Conservation (phyloP, 163 green algal species). For the Picocystis sp. region DNA sequence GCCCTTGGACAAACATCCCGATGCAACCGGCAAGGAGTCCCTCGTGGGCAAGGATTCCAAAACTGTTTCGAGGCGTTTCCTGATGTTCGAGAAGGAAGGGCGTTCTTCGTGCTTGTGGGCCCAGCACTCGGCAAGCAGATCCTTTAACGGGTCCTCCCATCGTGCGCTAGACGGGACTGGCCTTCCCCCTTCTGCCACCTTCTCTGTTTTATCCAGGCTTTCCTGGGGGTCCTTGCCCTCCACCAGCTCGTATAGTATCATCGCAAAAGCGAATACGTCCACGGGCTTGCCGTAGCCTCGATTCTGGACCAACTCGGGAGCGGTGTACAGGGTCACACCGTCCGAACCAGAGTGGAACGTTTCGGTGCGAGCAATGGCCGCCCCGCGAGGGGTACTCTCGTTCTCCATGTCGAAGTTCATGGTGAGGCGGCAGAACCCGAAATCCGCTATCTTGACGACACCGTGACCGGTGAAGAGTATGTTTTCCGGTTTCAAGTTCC, state of each 20-base stretch:
- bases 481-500: slow-evolving; percentile 5
- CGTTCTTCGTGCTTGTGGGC: neutral
- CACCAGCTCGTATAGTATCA: slow-evolving; percentile 4
- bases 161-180: neutral
- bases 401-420: too few species aligned
- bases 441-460: slow-evolving; percentile 18
- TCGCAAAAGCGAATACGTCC: slow-evolving; percentile 3
- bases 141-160: neutral
- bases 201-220: neutral
- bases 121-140: slow-evolving; percentile 4
- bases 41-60: neutral
- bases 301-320: slow-evolving; percentile 1
- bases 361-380: too few species aligned
- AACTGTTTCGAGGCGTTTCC: slow-evolving; percentile 1
- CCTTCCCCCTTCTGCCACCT: neutral
- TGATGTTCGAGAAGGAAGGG: neutral
- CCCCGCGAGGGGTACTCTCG: too few species aligned
- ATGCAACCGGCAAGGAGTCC: too few species aligned
- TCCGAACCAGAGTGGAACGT: too few species aligned
- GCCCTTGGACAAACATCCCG: too few species aligned
- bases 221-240: slow-evolving; percentile 6
- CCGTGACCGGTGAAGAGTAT: slow-evolving; percentile 8
- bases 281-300: slow-evolving; percentile 1
- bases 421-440: slow-evolving; percentile 10
- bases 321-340: neutral